Base-by-base conservation (phyloP, 805 yeast genomes). In the Candida ascalaphidarum region DNA sequence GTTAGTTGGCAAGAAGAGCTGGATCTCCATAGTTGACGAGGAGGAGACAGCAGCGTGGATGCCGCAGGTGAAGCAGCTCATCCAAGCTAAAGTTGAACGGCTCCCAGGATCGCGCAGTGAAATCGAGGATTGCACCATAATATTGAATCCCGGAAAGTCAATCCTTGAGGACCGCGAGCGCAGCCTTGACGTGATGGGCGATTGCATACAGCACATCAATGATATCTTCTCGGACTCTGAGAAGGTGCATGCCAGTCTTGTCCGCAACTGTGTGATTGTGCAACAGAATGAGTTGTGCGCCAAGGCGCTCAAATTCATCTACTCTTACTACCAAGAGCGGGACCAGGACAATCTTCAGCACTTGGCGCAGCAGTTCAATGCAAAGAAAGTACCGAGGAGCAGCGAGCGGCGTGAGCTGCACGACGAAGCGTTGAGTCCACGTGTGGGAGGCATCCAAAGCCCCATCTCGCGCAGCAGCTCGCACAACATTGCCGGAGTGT, bases 121-220 rank as follows among this genome's bases (percentile, higher is more conserved):
- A 35, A 62, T 73, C 22, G 81, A 81, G 36, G 94, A 85, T 34
- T 77, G 89, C 22, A 74, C 84, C 22, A 64, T 89, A 24, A 67
- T 80, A 32, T 76, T 85, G 45, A 81, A 83, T 41, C 77, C 94
- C 2, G 86, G 82, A 27, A 66, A 64, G 28, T 74, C 82, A 5
- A 71, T 69, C 25, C 75, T 71, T 24, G 70, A 68, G 12, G 73
- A 69, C 37, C 58, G 64, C 17, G 84, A 78, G 28, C 71, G 94
- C 42, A 74, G 76, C 29, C 53, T 68, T 17, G 66, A 77, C 26
- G 68, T 78, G 12, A 71, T 84, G 56, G 96, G 96, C 27, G 96
- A 86, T 42, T 70, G 81, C 32, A 77, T 88, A 26, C 77, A 88
- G 14, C 86, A 85, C 50, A 74, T 88, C 31, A 86, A 89, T 52